Conservation (phyloP, 179 eudicot species). For the Heliamphora pulchella region DNA sequence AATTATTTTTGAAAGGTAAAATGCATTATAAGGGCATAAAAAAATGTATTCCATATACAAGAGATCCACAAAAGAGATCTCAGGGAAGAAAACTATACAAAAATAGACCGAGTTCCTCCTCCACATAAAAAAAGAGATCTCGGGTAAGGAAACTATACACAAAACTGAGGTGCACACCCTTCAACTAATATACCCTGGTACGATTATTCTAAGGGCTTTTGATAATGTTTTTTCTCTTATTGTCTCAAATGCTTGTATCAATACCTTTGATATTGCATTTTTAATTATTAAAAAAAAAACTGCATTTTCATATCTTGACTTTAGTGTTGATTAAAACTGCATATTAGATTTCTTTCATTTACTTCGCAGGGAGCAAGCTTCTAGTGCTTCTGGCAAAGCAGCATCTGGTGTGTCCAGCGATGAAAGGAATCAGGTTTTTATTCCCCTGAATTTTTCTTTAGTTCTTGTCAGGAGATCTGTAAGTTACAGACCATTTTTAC, state of each 20-base stretch:
- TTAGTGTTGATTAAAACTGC: neutral
- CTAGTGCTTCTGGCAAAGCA: conserved; percentile 81
- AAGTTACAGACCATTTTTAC: neutral
- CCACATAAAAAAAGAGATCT: too few species aligned
- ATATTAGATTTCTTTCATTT: conserved; percentile 8
- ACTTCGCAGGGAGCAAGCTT: conserved; percentile 78
- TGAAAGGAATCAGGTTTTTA: conserved; percentile 68
- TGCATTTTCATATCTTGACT: neutral
- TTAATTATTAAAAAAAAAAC: too few species aligned
- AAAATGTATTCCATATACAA: too few species aligned
- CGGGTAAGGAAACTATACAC: too few species aligned
- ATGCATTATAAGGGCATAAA: too few species aligned
- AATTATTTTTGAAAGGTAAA: too few species aligned
- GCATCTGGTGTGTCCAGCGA: conserved; percentile 88
- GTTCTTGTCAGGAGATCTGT: too few species aligned
- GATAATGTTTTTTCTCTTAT: neutral
- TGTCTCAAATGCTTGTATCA: neutral
- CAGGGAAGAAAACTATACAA: too few species aligned
- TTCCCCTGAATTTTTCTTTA: neutral
- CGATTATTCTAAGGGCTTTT: neutral
- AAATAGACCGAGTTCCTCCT: too few species aligned
- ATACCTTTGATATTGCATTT: neutral
- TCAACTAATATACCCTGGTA: too few species aligned
- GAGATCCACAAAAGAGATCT: too few species aligned
- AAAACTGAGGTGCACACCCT: too few species aligned